Evolutionary conservation across 768 basidiomycete species (phyloP).

Genomic region (Gyrodon lividus): DNA sequence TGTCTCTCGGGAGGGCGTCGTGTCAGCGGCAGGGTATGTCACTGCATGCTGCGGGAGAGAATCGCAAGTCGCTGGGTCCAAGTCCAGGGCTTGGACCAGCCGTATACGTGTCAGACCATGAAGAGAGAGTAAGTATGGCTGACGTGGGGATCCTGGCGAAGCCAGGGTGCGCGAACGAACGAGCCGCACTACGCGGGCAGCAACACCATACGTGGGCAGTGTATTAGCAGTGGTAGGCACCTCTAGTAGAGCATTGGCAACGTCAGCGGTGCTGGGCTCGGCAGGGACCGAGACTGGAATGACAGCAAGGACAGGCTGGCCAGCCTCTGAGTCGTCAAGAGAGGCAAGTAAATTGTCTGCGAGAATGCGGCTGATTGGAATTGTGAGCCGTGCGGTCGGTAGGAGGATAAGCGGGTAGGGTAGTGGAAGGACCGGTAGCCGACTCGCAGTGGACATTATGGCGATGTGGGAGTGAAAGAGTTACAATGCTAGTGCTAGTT

Average conservation of each 20-base stretch:
- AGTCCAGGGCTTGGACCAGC: conserved; percentile 41
- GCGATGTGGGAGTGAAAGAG: no score
- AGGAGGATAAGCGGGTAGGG: conserved; percentile 72
- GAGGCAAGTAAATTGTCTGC: conserved; percentile 67
- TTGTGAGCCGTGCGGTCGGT: conserved; percentile 66
- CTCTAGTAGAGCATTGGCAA: conserved; percentile 5
- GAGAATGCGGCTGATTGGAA: conserved; percentile 60
- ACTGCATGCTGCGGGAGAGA: conserved; percentile 43
- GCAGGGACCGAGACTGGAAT: conserved; percentile 45
- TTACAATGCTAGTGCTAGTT: not conserved
- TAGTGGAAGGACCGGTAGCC: conserved; percentile 68
- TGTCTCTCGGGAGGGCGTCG: conserved; percentile 49
- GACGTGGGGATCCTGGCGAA: conserved; percentile 35
- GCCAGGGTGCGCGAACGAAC: conserved; percentile 53
- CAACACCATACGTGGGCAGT: conserved; percentile 60
- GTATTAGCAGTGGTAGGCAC: conserved; percentile 3
- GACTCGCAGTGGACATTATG: conserved; percentile 30
- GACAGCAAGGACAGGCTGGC: conserved; percentile 66
- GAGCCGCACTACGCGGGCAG: conserved; percentile 69
- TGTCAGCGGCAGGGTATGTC: conserved; percentile 42
- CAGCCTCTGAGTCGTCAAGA: conserved; percentile 63
- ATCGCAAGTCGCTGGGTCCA: conserved; percentile 27
- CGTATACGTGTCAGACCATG: conserved; percentile 70
- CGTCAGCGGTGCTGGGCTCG: conserved; percentile 16
- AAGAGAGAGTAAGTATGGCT: conserved; percentile 68